Evolutionary conservation across 257 asterid genomes (phyloP).

Genomic region (Nicotiana paniculata): DNA sequence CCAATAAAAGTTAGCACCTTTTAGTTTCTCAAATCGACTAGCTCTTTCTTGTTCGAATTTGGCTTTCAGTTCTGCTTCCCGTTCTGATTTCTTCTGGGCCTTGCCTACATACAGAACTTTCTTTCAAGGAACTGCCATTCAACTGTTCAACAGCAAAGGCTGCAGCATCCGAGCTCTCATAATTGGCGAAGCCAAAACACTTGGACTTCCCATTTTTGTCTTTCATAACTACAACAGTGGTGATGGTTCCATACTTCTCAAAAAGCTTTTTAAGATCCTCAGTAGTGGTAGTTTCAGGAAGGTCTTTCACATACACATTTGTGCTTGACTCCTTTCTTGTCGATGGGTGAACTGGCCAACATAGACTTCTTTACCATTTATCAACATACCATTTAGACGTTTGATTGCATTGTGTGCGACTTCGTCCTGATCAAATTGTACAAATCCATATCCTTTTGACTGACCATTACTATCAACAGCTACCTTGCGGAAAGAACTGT

Average conservation of each 20-base stretch:
- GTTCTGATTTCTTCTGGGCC: conserved; percentile 80
- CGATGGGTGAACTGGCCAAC: conserved; percentile 65
- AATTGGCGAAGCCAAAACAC: conserved; percentile 74
- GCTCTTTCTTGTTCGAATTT: conserved; percentile 57
- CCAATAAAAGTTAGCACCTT: conserved; percentile 59
- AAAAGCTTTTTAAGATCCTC: conserved; percentile 44
- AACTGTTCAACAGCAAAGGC: conserved; percentile 55
- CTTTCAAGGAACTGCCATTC: conserved; percentile 43
- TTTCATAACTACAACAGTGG: conserved; percentile 63
- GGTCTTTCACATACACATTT: conserved; percentile 64
- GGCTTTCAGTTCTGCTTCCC: conserved; percentile 58
- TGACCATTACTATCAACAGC: conserved; percentile 50
- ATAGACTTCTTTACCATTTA: conserved; percentile 69
- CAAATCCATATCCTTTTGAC: conserved; percentile 77
- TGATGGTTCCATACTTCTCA: conserved; percentile 50
- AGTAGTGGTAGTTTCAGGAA: conserved; percentile 34
- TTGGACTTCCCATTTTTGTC: conserved; percentile 56
- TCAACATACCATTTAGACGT: conserved; percentile 59
- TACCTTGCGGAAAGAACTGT: conserved; percentile 71
- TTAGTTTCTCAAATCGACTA: conserved; percentile 47
- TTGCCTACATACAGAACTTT: conserved; percentile 58
- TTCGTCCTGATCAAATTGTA: conserved; percentile 67
- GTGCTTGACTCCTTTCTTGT: conserved; percentile 52
- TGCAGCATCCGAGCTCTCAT: conserved; percentile 44
- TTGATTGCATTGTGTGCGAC: conserved; percentile 58